These are phyloP conservation scores for Kazachstania bromeliacearum DNA, from an alignment of 805 yeast species.

Conservation along the genomic window DNA sequence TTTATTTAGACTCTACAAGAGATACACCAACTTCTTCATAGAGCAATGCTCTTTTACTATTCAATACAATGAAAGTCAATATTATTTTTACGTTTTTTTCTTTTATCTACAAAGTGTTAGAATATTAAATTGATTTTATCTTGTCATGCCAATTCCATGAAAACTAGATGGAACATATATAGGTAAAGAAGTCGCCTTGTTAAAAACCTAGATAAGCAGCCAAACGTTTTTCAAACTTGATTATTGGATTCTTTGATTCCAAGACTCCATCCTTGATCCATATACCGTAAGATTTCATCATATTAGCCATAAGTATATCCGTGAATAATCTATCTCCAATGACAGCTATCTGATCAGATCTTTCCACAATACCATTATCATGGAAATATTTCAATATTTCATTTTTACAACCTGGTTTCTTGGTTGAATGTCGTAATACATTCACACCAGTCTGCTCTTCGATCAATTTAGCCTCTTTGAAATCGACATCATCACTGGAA, in stretches of 20 bases:
- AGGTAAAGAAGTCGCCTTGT: too few relatives aligned
- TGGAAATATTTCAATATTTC: slow-evolving; percentile 59
- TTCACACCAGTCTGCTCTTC: slow-evolving; percentile 59
- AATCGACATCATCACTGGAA: slow-evolving; percentile 58
- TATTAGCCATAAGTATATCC: slow-evolving; percentile 86
- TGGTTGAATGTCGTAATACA: slow-evolving; percentile 61
- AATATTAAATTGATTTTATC: too few relatives aligned
- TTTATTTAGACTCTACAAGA: too few relatives aligned
- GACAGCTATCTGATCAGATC: slow-evolving; percentile 62
- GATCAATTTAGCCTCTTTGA: slow-evolving; percentile 49
- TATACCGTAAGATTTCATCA: slow-evolving; percentile 78
- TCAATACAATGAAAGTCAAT: too few relatives aligned
- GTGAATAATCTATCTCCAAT: slow-evolving; percentile 90
- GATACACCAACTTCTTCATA: too few relatives aligned
- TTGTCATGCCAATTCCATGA: too few relatives aligned
- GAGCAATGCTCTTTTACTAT: too few relatives aligned
- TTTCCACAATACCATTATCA: slow-evolving; percentile 34
- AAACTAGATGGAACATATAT: too few relatives aligned
- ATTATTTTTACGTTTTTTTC: too few relatives aligned
- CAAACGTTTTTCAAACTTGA: slow-evolving; percentile 14
- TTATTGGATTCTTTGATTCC: slow-evolving; percentile 29
- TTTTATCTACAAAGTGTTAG: too few relatives aligned
- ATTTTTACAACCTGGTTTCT: slow-evolving; percentile 71
- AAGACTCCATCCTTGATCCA: slow-evolving; percentile 78
- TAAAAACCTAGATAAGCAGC: slow-evolving; percentile 4